A percentile compares a stretch with the other conserved stretches of the same genome.
Evolutionary conservation across 2,329 filamentous ascomycete species (phyloP).

Genomic region (Cercospora sesami): DNA sequence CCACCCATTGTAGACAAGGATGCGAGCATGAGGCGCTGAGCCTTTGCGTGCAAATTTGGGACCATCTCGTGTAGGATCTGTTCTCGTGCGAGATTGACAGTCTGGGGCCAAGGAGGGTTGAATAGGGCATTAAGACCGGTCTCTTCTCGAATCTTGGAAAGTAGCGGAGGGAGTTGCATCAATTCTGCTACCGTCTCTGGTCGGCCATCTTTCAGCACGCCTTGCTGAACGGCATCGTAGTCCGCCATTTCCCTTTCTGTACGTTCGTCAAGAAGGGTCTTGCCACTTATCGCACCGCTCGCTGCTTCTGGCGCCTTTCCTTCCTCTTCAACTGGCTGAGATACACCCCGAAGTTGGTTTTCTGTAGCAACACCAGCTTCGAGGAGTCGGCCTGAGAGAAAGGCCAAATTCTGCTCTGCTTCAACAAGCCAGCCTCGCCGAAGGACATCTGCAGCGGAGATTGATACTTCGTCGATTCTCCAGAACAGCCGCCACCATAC

Average conservation of each 20-base stretch:
- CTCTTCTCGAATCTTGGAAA: slow-evolving; percentile 31
- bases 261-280: slow-evolving; percentile 15
- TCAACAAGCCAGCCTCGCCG: slow-evolving; percentile 72
- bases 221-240: slow-evolving; percentile 17
- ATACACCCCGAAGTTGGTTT: slow-evolving; percentile 29
- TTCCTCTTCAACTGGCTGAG: slow-evolving; percentile 9
- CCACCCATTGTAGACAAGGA: slow-evolving; percentile 69
- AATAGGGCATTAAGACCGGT: slow-evolving; percentile 37
- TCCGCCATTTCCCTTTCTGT: slow-evolving; percentile 18
- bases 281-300: neutral
- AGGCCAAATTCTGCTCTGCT: slow-evolving; percentile 80
- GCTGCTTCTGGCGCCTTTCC: neutral
- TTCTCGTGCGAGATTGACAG: slow-evolving; percentile 70
- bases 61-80: slow-evolving; percentile 45
- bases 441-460: slow-evolving; percentile 78
- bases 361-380: slow-evolving; percentile 56
- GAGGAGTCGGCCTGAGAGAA: slow-evolving; percentile 73
- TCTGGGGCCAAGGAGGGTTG: slow-evolving; percentile 65
- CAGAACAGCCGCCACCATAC: slow-evolving; percentile 95
- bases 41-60: slow-evolving; percentile 48
- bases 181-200: slow-evolving; percentile 33
- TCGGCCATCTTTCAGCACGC: slow-evolving; percentile 21
- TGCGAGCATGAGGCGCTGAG: slow-evolving; percentile 62
- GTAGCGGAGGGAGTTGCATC: slow-evolving; percentile 32
- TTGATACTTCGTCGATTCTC: slow-evolving; percentile 87